Conservation (phyloP, 2,329 filamentous ascomycete genomes). For the Botrytis deweyae region DNA sequence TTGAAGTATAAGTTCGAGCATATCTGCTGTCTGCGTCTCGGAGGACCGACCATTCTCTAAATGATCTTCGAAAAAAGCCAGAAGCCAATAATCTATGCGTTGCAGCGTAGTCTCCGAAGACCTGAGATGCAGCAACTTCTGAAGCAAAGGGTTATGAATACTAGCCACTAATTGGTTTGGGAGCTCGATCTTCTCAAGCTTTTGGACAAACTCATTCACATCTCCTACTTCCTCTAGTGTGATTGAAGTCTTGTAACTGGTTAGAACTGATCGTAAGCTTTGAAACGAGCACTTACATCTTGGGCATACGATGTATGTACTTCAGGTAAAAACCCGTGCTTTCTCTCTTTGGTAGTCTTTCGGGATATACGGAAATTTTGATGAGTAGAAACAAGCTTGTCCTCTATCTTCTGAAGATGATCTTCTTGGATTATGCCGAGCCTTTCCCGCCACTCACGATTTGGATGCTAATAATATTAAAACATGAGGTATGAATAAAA, state of each 20-base stretch:
- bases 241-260: constrained; percentile 51
- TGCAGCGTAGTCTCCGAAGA: constrained; percentile 52
- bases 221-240: constrained; percentile 78
- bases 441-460: constrained; percentile 69
- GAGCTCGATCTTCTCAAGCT: constrained; percentile 74
- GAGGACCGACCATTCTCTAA: constrained; percentile 53
- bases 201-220: constrained; percentile 66
- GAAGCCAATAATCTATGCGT: constrained; percentile 60
- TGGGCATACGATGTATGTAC: constrained; percentile 74
- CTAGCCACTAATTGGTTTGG: constrained; percentile 80
- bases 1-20: constrained; percentile 55
- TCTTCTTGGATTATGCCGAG: constrained; percentile 65
- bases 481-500: neutral
- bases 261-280: neutral
- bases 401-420: constrained; percentile 50
- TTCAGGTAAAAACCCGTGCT: constrained; percentile 58
- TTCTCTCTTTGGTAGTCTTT: constrained; percentile 46
- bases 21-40: constrained; percentile 50
- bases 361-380: constrained; percentile 65
- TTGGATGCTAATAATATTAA: constrained; percentile 57
- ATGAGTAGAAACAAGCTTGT: constrained; percentile 43
- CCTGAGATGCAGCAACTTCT: constrained; percentile 70
- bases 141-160: constrained; percentile 71
- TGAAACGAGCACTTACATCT: constrained; percentile 48
- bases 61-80: constrained; percentile 54